phyloP scores from a whole-genome alignment of 1,284 basidiomycete species.

The Ceratobasidium papillatum region DNA sequence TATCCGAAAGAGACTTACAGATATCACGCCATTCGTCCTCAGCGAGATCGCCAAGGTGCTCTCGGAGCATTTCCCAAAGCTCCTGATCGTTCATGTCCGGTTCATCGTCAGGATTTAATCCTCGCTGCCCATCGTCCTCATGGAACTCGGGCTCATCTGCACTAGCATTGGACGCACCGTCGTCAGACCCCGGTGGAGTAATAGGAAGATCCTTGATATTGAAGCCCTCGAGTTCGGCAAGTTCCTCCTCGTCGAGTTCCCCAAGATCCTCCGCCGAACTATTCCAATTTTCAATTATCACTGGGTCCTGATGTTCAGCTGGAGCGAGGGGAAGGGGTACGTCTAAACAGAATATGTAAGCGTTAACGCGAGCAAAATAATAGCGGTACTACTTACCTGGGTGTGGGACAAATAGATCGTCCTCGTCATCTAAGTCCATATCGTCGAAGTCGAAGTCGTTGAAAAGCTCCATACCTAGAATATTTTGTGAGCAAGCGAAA shows the following conservation, averaged over 20 bases:
- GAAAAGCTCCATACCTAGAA: not conserved
- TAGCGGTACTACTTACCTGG: not conserved
- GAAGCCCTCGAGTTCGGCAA: not conserved
- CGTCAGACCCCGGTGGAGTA: not conserved
- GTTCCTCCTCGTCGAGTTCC: not conserved
- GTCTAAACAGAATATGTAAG: not conserved
- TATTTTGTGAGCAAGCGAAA: not conserved
- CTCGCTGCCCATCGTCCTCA: not conserved
- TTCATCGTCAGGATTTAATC: slow-evolving; percentile 1
- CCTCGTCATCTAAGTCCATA: not conserved
- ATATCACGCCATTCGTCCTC: slow-evolving; percentile 13
- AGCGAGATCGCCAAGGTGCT: slow-evolving; percentile 14
- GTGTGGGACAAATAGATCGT: not conserved
- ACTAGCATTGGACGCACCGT: not conserved
- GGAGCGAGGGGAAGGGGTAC: not conserved
- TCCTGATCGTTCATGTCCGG: slow-evolving; percentile 3
- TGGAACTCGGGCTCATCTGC: not conserved
- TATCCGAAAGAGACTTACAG: not conserved
- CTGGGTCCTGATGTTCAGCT: not conserved
- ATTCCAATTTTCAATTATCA: not conserved
- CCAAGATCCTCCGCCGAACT: not conserved
- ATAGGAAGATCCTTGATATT: not conserved
- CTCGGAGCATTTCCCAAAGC: not conserved
- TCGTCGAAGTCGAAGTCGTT: not conserved
- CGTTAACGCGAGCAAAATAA: not conserved